Base-by-base conservation (phyloP, 192 early-diverging fungal genomes). In the Entomortierella lignicola region DNA sequence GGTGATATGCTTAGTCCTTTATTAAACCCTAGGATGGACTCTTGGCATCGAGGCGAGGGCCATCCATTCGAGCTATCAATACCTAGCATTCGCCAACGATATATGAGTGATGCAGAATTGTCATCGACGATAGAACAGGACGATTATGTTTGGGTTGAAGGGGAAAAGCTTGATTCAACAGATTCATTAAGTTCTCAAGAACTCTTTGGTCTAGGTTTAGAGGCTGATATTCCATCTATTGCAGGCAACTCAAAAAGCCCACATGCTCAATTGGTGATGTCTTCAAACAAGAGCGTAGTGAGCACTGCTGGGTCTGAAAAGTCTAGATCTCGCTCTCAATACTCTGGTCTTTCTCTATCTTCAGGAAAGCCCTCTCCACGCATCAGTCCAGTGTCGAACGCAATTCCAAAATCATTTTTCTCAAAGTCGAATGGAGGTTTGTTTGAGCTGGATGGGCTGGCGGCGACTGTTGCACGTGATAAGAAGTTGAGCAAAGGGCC, bases 1-100 rank as follows among this genome's bases (percentile, higher is more conserved):
- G 21, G 64, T 26, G 61, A 57, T 4, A 42, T 77, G 26, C 29
- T 69, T 2, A 53, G 48, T n/a, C 55, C 58, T 1, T 31, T 79
- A 2, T 37, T 79, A 30, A 70, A 79, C 25, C 75, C 75, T 2
- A 43, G 75, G 25, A 79, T 70, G 47, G 68, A 79, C 47, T 79
- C 75, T 50, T 79, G 75, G 75, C 67, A 79, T 41, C 66, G 75
- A 30, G 75, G 75, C 8, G 75, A 79, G 41, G 75, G 75, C 3
- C 66, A 60, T 23, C 75, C 75, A 0, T 79, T 79, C 42, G 75
- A 79, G 23, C 12, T 67, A 18, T 44, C 55, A 12, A 18, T 20
- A 25, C 42, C 15, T 29, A 56, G 15, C 48, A 60, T 15, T 23
- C 66, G 60, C 8, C 73, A 77, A 11, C 59, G 66, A 20, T 56